Conservation (phyloP, 768 basidiomycete genomes). For the Mycena filopes region DNA sequence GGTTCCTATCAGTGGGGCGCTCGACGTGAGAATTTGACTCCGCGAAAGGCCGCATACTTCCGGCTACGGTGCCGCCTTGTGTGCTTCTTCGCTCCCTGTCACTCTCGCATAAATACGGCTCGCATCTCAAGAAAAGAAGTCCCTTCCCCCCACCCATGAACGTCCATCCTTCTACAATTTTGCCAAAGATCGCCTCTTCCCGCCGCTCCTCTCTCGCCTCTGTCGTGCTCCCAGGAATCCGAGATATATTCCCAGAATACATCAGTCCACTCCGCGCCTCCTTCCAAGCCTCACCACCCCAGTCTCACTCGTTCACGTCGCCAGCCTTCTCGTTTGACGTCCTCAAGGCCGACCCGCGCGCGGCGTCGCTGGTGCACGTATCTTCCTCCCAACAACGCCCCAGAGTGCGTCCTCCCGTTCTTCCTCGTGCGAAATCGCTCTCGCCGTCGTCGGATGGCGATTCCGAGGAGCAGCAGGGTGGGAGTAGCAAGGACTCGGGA, state of each 20-base stretch:
- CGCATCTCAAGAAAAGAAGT: too few species aligned
- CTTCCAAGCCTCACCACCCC: not conserved
- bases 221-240: constrained; percentile 20
- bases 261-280: not conserved
- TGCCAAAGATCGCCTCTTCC: constrained; percentile 1
- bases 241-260: constrained; percentile 24
- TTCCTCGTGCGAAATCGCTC: too few species aligned
- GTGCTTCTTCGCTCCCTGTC: too few species aligned
- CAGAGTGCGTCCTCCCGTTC: too few species aligned
- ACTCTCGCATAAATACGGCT: too few species aligned
- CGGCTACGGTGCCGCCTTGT: too few species aligned
- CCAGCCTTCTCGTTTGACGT: constrained; percentile 20
- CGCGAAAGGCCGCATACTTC: too few species aligned
- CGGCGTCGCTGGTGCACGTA: constrained; percentile 11
- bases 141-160: too few species aligned
- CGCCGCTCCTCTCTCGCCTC: not conserved
- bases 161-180: too few species aligned
- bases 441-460: constrained; percentile 15
- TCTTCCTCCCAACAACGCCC: too few species aligned
- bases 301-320: not conserved
- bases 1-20: too few species aligned
- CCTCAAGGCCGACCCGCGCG: constrained; percentile 19
- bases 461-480: constrained; percentile 34
- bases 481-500: not conserved
- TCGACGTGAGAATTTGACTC: too few species aligned